Percentiles rank a stretch among this genome's conserved stretches.
phyloP scores from a whole-genome alignment of 1,139 yeast genomes.

The Saccharomycopsis hybrid region DNA sequence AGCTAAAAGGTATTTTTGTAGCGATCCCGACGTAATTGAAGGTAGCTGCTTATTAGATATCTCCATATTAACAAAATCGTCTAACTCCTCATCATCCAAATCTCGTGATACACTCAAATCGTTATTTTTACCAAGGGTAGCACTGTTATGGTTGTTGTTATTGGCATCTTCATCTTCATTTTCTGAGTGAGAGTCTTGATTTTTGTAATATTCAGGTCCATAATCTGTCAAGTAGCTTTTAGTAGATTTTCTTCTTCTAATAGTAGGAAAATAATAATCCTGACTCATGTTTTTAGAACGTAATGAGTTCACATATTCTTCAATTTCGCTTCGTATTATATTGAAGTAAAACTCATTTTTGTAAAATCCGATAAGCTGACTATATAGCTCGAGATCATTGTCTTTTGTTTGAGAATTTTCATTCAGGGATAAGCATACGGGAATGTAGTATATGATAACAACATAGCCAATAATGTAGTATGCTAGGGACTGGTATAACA shows the following conservation, averaged over 20 bases:
- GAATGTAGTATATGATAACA: slow-evolving; percentile 17
- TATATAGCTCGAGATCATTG: slow-evolving; percentile 14
- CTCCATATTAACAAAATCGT: no score
- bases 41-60: slow-evolving; percentile 5
- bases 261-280: slow-evolving; percentile 15
- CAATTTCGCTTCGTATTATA: slow-evolving; percentile 16
- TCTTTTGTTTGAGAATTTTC: slow-evolving; percentile 10
- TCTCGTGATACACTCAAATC: background rate
- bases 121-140: background rate
- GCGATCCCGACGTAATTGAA: slow-evolving; percentile 8
- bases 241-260: slow-evolving; percentile 16
- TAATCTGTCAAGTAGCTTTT: slow-evolving; percentile 21
- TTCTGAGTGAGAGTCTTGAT: slow-evolving; percentile 10
- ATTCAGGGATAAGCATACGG: slow-evolving; percentile 8
- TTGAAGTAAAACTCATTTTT: slow-evolving; percentile 20
- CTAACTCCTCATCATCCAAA: slow-evolving; percentile 8
- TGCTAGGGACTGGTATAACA: slow-evolving; percentile 16
- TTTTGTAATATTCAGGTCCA: slow-evolving; percentile 20
- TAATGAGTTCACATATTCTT: slow-evolving; percentile 14
- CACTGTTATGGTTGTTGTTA: background rate
- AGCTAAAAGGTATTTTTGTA: slow-evolving; percentile 14
- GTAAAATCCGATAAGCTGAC: slow-evolving; percentile 13
- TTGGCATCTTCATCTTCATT: slow-evolving; percentile 1
- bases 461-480: slow-evolving; percentile 19
- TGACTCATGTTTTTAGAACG: background rate